These are phyloP conservation scores for Pythium oligandrum DNA, from an alignment of 352 stramenopile species.

Conservation along the genomic window DNA sequence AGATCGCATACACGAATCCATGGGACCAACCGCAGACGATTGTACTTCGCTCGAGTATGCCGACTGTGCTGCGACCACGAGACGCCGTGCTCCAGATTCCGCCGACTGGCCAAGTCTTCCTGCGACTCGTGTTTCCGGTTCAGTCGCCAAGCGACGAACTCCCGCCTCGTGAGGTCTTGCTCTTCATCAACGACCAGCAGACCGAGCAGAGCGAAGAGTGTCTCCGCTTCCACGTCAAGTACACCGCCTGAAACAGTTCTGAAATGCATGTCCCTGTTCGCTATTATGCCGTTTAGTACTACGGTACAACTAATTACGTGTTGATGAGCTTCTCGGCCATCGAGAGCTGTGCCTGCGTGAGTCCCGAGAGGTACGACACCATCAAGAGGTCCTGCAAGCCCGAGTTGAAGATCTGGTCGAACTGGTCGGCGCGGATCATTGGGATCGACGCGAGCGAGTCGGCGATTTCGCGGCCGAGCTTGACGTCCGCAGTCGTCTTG, in stretches of 20 bases:
- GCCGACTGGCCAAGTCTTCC: slow-evolving; percentile 42
- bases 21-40: slow-evolving; percentile 87
- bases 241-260: slow-evolving; percentile 14
- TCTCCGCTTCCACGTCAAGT: slow-evolving; percentile 83
- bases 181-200: slow-evolving; percentile 91
- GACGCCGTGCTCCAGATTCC: slow-evolving; percentile 55
- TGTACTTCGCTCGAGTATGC: slow-evolving; percentile 77
- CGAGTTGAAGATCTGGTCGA: slow-evolving; percentile 96
- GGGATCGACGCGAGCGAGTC: slow-evolving; percentile 93
- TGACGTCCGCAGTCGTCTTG: slow-evolving; percentile 70
- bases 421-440: slow-evolving; percentile 91
- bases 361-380: slow-evolving; percentile 96
- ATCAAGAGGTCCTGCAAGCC: slow-evolving; percentile 98
- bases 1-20: slow-evolving; percentile 92
- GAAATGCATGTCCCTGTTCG: background rate
- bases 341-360: slow-evolving; percentile 96
- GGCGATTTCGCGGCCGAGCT: slow-evolving; percentile 91
- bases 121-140: slow-evolving; percentile 42
- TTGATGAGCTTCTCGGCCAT: slow-evolving; percentile 98
- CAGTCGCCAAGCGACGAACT: background rate
- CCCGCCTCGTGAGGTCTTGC: slow-evolving; percentile 47
- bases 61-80: slow-evolving; percentile 61
- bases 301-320: slow-evolving; percentile 34
- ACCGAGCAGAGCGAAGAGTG: slow-evolving; percentile 92
- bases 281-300: background rate